Conservation (phyloP, 495 filamentous ascomycete genomes). For the Neurospora discreta region DNA sequence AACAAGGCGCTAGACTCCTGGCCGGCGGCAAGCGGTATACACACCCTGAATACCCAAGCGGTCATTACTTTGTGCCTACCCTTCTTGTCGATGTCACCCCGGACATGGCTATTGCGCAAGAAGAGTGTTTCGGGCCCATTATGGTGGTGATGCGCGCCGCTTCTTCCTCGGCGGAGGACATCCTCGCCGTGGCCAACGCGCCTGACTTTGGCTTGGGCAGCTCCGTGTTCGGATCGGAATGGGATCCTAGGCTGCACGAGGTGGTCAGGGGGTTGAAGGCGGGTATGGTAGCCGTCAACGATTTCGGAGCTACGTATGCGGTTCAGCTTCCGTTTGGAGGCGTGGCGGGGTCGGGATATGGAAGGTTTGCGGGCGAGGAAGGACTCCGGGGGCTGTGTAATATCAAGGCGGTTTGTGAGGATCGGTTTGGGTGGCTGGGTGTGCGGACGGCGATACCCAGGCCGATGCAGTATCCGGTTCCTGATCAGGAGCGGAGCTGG, state of each 20-base stretch:
- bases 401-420: constrained; percentile 71
- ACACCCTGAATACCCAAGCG: constrained; percentile 60
- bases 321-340: constrained; percentile 92
- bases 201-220: constrained; percentile 69
- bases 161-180: constrained; percentile 37
- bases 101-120: constrained; percentile 72
- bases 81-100: constrained; percentile 74
- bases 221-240: constrained; percentile 63
- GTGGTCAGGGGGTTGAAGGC: constrained; percentile 60
- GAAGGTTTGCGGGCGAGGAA: constrained; percentile 84
- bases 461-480: constrained; percentile 70
- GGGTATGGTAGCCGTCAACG: constrained; percentile 89
- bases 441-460: constrained; percentile 67
- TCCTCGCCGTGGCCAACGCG: constrained; percentile 64
- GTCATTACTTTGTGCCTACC: constrained; percentile 88
- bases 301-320: constrained; percentile 86
- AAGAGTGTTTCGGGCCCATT: constrained; percentile 87
- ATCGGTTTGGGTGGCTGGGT: constrained; percentile 50
- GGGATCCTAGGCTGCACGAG: constrained; percentile 25
- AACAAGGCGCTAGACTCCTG: constrained; percentile 66
- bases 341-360: constrained; percentile 76
- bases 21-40: constrained; percentile 61
- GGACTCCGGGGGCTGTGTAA: constrained; percentile 78
- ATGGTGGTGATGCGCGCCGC: constrained; percentile 69
- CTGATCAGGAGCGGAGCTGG: constrained; percentile 42